Percentiles rank a stretch among this genome's conserved stretches.
phyloP scores from a whole-genome alignment of 225 moss, liverwort and hornwort species.

The Bryum argenteum region DNA sequence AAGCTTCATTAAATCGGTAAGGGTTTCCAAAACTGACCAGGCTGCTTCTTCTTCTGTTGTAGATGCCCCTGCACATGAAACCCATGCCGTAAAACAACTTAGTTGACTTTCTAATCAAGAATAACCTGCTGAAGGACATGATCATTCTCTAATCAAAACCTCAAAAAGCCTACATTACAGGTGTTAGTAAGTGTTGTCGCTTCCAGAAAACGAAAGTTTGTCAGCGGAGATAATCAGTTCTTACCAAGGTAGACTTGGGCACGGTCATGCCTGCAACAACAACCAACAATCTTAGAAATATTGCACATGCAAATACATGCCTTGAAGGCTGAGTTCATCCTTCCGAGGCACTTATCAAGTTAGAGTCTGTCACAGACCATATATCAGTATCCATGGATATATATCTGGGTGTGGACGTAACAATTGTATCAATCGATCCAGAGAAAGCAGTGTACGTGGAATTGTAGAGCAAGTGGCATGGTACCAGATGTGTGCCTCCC shows the following conservation, averaged over 20 bases:
- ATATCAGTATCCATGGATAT: too few relatives aligned
- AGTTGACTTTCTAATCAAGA: too few relatives aligned
- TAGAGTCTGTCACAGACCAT: too few relatives aligned
- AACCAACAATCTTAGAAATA: not conserved
- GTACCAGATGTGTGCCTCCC: conserved; percentile 75
- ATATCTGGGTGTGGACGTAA: too few relatives aligned
- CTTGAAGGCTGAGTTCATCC: too few relatives aligned
- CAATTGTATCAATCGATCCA: too few relatives aligned
- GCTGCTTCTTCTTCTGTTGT: conserved; percentile 45
- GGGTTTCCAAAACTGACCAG: conserved; percentile 11
- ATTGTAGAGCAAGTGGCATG: not conserved
- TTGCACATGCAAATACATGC: too few relatives aligned
- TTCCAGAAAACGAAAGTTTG: not conserved
- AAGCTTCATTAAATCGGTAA: too few relatives aligned
- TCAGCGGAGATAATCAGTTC: not conserved
- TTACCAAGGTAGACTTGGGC: conserved; percentile 41
- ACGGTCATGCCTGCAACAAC: conserved; percentile 28
- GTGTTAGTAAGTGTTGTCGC: not conserved
- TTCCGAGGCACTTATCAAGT: too few relatives aligned
- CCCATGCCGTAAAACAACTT: too few relatives aligned
- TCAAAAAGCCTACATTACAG: not conserved
- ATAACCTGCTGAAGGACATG: not conserved
- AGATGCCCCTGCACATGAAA: conserved; percentile 37
- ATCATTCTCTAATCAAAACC: too few relatives aligned
- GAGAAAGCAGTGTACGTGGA: too few relatives aligned